phyloP scores from a whole-genome alignment of 495 filamentous ascomycete genomes.

The Penicillium tannophilum region DNA sequence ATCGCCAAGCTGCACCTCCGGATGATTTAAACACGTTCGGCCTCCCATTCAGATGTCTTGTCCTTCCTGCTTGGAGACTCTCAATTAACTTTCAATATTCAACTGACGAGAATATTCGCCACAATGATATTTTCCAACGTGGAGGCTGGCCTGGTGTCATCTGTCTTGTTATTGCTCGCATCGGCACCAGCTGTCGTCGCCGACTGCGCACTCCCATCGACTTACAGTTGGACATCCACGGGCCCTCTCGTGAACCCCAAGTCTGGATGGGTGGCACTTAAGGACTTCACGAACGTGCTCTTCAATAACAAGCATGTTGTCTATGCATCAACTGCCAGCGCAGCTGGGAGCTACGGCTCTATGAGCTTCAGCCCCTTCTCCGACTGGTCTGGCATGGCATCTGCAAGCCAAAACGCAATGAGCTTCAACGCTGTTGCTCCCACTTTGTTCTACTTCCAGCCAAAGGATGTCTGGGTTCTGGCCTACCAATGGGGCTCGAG shows the following conservation, averaged over 20 bases:
- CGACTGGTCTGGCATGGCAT: background rate
- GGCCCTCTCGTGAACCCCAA: background rate
- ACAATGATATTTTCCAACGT: no score
- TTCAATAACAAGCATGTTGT: background rate
- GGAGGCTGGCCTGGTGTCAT: background rate
- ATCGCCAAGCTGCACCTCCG: no score
- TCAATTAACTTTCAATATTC: no score
- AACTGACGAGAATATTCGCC: no score
- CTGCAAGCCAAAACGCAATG: background rate
- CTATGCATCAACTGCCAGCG: background rate
- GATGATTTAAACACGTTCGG: no score
- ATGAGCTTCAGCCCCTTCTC: background rate
- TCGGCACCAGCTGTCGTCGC: background rate
- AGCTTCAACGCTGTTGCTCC: slow-evolving; percentile 49
- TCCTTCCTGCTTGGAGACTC: no score
- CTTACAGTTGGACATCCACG: background rate
- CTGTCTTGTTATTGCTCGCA: background rate
- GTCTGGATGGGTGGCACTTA: background rate
- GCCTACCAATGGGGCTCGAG: slow-evolving; percentile 62
- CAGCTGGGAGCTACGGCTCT: background rate
- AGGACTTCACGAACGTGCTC: background rate
- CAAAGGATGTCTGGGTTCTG: slow-evolving; percentile 61
- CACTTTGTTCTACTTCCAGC: slow-evolving; percentile 61
- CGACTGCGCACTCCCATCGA: background rate
- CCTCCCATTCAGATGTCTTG: no score